phyloP scores from a whole-genome alignment of 1,284 basidiomycete genomes.

The Austroboletus novae-zelandiae region DNA sequence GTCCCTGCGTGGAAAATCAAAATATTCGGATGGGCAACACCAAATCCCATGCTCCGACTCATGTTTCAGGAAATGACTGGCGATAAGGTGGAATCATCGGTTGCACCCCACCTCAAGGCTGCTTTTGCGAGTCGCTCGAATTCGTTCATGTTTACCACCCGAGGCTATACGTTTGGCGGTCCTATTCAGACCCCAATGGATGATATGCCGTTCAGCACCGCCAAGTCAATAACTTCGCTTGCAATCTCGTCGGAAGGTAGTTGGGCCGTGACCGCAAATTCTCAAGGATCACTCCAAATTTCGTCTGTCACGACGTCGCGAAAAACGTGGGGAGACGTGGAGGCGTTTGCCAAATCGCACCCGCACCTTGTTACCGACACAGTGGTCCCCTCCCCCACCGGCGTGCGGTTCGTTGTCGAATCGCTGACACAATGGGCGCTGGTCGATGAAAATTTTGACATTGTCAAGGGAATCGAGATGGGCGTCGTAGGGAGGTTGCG shows the following conservation, averaged over 20 bases:
- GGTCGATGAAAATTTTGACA: slow-evolving; percentile 4
- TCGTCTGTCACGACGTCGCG: slow-evolving; percentile 7
- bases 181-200: not conserved
- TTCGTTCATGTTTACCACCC: slow-evolving; percentile 5
- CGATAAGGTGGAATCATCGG: not conserved
- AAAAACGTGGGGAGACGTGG: slow-evolving; percentile 6
- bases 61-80: not conserved
- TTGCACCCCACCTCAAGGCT: not conserved
- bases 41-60: not conserved
- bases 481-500: slow-evolving; percentile 2
- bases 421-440: slow-evolving; percentile 1
- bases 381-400: slow-evolving; percentile 8
- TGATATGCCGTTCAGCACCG: not conserved
- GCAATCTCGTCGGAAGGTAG: slow-evolving; percentile 19
- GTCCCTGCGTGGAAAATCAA: slow-evolving; percentile 9
- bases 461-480: slow-evolving; percentile 14
- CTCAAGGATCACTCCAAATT: slow-evolving; percentile 12
- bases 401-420: slow-evolving; percentile 13
- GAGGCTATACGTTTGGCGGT: not conserved
- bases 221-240: not conserved
- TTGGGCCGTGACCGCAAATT: slow-evolving; percentile 9
- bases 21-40: slow-evolving; percentile 10
- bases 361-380: not conserved
- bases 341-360: not conserved
- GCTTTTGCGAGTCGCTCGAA: slow-evolving; percentile 6